Percentiles rank a stretch among this genome's conserved stretches.
Evolutionary conservation across 345 rosid species (phyloP).

Genomic region (Populus ilicifolia): DNA sequence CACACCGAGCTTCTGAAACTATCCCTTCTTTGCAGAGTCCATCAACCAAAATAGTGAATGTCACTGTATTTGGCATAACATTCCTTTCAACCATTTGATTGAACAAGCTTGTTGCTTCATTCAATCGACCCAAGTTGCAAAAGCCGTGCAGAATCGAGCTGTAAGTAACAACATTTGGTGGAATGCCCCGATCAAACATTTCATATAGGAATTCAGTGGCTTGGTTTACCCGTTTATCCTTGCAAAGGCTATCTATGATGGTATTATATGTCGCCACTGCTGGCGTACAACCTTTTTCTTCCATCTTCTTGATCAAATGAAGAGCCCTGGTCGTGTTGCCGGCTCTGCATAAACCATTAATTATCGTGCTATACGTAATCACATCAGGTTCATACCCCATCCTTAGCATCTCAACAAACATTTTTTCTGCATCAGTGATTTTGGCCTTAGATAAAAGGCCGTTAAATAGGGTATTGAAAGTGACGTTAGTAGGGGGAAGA

Average conservation of each 20-base stretch:
- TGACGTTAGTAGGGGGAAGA: neutral
- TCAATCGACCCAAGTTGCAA: neutral
- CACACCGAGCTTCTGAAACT: neutral
- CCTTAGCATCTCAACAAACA: neutral
- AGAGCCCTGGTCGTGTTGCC: neutral
- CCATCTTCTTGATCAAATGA: neutral
- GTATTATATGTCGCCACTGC: neutral
- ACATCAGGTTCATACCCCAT: neutral
- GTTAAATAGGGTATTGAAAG: neutral
- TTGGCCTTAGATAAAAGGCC: neutral
- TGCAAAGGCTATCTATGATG: neutral
- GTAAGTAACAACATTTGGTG: neutral
- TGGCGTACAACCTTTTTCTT: neutral
- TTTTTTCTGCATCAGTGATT: neutral
- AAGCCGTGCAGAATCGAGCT: neutral
- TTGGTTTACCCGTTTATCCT: neutral
- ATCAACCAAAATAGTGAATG: neutral
- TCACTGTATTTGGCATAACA: neutral
- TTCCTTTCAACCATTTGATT: neutral
- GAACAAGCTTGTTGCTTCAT: neutral
- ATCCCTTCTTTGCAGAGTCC: constrained; percentile 8
- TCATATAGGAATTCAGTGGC: neutral
- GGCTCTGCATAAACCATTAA: neutral
- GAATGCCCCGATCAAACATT: neutral
- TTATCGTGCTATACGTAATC: neutral